Conservation (phyloP, 2,329 filamentous ascomycete species). For the Stemphylium lycopersici region DNA sequence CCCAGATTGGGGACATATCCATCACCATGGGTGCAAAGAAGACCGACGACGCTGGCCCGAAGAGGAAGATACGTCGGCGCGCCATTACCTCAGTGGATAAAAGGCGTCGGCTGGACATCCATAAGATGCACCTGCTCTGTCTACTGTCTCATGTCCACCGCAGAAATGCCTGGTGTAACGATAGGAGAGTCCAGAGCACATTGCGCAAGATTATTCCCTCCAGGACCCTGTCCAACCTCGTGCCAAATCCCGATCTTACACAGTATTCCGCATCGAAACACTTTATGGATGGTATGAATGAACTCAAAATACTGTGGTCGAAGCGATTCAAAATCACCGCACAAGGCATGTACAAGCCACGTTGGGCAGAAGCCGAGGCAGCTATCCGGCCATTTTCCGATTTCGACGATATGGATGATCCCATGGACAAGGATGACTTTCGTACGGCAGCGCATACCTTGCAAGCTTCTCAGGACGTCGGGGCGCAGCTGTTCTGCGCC, state of each 20-base stretch:
- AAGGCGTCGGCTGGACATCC: constrained; percentile 71
- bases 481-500: constrained; percentile 89
- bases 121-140: constrained; percentile 85
- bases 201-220: constrained; percentile 64
- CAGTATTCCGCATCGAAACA: constrained; percentile 79
- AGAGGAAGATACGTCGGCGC: constrained; percentile 53
- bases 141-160: constrained; percentile 77
- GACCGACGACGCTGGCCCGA: constrained; percentile 39
- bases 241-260: constrained; percentile 68
- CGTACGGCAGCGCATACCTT: constrained; percentile 69
- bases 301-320: constrained; percentile 70
- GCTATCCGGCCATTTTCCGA: constrained; percentile 57
- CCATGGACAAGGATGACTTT: constrained; percentile 76
- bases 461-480: constrained; percentile 84
- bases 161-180: constrained; percentile 90
- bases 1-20: constrained; percentile 48
- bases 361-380: constrained; percentile 75
- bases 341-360: constrained; percentile 47
- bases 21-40: constrained; percentile 49
- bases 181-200: constrained; percentile 67
- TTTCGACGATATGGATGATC: constrained; percentile 69
- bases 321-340: constrained; percentile 73
- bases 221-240: constrained; percentile 70
- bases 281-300: constrained; percentile 78
- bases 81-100: constrained; percentile 64